Evolutionary conservation across 2,329 filamentous ascomycete genomes (phyloP), one percentile per base, ranked within the genome.

Genomic region (Incumbomyces delicatus): DNA sequence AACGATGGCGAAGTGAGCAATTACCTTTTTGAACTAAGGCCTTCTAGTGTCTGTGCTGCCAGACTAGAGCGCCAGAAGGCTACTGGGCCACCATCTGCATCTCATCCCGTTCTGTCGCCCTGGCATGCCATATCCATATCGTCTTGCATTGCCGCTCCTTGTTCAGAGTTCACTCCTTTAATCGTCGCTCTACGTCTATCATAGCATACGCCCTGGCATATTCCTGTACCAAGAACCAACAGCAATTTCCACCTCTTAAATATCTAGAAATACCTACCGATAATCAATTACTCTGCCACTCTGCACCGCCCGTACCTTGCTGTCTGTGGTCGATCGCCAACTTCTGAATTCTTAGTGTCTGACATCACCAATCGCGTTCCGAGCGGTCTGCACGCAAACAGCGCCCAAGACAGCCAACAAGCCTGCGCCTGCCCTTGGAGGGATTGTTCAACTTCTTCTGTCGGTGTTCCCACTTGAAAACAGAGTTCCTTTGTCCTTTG

Each of bases 111-210:
- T 27, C 22, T 4, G 22, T 27, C 22, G 22, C 22, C 41, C 41
- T 44, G 41, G 33, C 41, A 44, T 44, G 31, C 41, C 27, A 33
- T 42, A 18, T 33, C 39, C 39, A 42, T 42, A 42, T 42, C 32
- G 40, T 33, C 40, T 27, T 42, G 40, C 40, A 33, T 42, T 42
- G 30, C 40, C 40, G 40, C 40, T 42, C 30, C 29, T 17, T 16
- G 40, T 16, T 33, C 14, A 20, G 16, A 17, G 10, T 29, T 18
- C 22, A 33, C 17, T 42, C 12, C 40, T 42, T 42, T 18, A n/a
- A 16, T 17, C 40, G 5, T 7, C 20, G n/a, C 27, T 13, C 36
- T 20, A 39, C 36, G n/a, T n/a, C 22, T 27, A 27, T 5, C 22
- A 27, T 27, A 27, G n/a, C n/a, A n/a, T n/a, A n/a, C n/a, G n/a